Conservation (phyloP, 768 basidiomycete genomes). For the Lentinula edodes region DNA sequence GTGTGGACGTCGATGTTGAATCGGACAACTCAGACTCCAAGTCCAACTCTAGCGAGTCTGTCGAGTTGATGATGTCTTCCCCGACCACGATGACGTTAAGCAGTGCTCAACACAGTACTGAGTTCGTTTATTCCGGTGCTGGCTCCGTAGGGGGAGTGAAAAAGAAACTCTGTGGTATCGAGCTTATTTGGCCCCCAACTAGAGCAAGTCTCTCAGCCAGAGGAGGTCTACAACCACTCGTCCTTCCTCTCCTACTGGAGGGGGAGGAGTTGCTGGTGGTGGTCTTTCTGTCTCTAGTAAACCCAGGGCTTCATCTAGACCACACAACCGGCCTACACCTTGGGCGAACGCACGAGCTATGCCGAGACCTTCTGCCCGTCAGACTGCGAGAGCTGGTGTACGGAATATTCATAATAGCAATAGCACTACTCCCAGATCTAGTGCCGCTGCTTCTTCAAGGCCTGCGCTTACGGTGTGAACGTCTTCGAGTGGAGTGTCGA, state of each 20-base stretch:
- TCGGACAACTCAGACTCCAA: neutral
- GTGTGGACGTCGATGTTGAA: neutral
- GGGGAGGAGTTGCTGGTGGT: too few relatives aligned
- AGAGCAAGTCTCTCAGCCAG: neutral
- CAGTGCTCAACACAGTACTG: neutral
- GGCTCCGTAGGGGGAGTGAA: too few relatives aligned
- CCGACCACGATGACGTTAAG: neutral
- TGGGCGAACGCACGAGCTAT: neutral
- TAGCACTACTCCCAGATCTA: too few relatives aligned
- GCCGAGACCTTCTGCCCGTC: neutral
- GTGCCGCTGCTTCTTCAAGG: neutral
- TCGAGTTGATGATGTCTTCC: too few relatives aligned
- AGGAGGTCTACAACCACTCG: conserved; percentile 3
- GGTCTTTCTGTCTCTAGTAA: neutral
- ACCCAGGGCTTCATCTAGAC: too few relatives aligned
- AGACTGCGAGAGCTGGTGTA: neutral
- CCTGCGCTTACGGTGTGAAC: neutral
- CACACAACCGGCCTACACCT: neutral
- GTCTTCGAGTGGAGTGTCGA: neutral
- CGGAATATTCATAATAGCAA: too few relatives aligned
- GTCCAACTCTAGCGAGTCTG: neutral
- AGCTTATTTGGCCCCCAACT: neutral
- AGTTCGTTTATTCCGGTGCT: neutral
- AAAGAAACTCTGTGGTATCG: neutral
- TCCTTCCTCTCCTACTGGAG: neutral